Conservation (phyloP, 768 basidiomycete genomes). For the Flagelloscypha sp. region DNA sequence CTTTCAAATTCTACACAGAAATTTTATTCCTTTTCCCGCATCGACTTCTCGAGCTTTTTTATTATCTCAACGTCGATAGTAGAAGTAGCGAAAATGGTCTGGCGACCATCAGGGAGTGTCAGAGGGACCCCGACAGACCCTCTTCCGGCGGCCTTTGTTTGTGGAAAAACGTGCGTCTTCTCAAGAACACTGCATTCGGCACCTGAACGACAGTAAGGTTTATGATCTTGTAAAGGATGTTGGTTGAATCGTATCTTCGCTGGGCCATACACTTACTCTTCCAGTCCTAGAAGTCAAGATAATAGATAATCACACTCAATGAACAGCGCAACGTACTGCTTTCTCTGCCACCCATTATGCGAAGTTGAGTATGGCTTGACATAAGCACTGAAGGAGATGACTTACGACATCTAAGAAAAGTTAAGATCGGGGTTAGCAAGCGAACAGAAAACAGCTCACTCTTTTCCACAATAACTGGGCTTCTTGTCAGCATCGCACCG, state of each 20-base stretch:
- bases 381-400: not conserved
- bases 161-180: no score
- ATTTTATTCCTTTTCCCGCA: no score
- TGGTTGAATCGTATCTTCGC: no score
- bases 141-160: no score
- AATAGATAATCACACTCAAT: not conserved
- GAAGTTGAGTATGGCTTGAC: not conserved
- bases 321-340: constrained; percentile 1
- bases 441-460: constrained; percentile 12
- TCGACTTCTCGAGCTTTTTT: no score
- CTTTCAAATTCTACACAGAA: no score
- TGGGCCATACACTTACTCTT: no score
- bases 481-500: constrained; percentile 24
- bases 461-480: constrained; percentile 24
- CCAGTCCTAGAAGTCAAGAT: constrained; percentile 17
- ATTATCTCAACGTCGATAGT: no score
- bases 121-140: no score
- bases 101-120: no score
- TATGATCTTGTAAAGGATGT: no score
- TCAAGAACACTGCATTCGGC: constrained; percentile 23
- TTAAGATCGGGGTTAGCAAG: not conserved
- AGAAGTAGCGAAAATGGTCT: no score
- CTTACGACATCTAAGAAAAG: constrained; percentile 8
- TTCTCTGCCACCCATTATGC: constrained; percentile 1
- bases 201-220: constrained; percentile 24